These are phyloP conservation scores for Gillenia trifoliata DNA, from an alignment of 306 rosid genomes.

Conservation along the genomic window DNA sequence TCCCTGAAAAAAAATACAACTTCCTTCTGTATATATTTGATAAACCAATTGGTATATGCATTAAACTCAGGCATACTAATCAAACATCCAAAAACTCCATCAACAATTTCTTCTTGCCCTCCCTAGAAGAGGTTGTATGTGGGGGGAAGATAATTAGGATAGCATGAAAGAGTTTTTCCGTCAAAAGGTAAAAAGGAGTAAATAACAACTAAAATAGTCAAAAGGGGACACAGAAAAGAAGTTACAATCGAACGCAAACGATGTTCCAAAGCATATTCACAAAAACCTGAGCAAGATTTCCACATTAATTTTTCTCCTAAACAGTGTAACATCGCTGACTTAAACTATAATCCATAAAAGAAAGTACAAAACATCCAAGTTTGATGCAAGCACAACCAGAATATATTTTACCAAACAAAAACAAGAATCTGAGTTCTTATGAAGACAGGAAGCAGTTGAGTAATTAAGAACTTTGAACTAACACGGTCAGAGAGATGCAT, in stretches of 20 bases:
- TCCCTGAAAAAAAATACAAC: slow-evolving; percentile 41
- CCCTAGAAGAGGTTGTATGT: not conserved
- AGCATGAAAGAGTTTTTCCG: not conserved
- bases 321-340: not conserved
- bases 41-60: not conserved
- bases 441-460: slow-evolving; percentile 1
- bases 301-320: not conserved
- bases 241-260: not conserved
- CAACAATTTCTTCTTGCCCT: not conserved
- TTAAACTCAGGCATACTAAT: not conserved
- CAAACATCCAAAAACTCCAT: not conserved
- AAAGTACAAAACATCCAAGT: not conserved
- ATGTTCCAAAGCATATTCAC: not conserved
- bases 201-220: not conserved
- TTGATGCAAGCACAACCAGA: not conserved
- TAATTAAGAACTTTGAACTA: slow-evolving; percentile 33
- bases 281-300: not conserved
- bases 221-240: not conserved
- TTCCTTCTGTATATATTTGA: not conserved
- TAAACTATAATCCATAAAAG: not conserved
- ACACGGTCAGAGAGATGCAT: slow-evolving; percentile 97
- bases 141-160: not conserved
- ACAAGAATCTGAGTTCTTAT: not conserved
- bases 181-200: not conserved
- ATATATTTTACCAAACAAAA: not conserved